A percentile compares a stretch with the other conserved stretches of the same genome.
Conservation (phyloP, 345 rosid genomes). For the Laguncularia racemosa region DNA sequence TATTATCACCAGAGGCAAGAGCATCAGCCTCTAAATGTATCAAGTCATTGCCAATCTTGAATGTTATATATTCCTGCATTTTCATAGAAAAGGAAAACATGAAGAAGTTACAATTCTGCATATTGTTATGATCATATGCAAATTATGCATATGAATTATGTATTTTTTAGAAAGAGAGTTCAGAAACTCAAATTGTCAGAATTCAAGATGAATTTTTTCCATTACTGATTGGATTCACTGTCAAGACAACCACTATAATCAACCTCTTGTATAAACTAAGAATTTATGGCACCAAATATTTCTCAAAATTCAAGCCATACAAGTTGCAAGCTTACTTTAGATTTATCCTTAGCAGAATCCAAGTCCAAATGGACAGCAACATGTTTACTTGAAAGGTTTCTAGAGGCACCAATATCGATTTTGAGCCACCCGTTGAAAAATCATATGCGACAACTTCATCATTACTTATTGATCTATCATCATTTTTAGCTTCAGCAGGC, state of each 20-base stretch:
- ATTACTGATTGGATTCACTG: no score
- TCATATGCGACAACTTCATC: slow-evolving; percentile 29
- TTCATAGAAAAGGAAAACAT: not conserved
- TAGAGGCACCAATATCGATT: slow-evolving; percentile 36
- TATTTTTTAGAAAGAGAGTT: no score
- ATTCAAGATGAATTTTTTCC: no score
- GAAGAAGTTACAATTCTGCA: no score
- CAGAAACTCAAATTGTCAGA: no score
- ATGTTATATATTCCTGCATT: slow-evolving; percentile 47
- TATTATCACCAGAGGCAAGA: slow-evolving; percentile 22
- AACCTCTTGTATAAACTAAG: no score
- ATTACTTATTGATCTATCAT: slow-evolving; percentile 26
- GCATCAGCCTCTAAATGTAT: slow-evolving; percentile 35
- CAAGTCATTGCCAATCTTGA: slow-evolving; percentile 47
- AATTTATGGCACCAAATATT: slow-evolving; percentile 2
- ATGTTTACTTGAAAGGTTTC: slow-evolving; percentile 17
- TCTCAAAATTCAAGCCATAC: not conserved
- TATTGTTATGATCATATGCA: no score
- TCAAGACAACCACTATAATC: no score
- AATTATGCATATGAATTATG: no score
- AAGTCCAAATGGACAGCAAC: slow-evolving; percentile 33
- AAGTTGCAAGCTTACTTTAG: slow-evolving; percentile 7
- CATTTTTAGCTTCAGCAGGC: slow-evolving; percentile 28
- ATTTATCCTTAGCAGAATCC: slow-evolving; percentile 26
- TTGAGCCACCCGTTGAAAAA: slow-evolving; percentile 42